Evolutionary conservation across 2,329 filamentous ascomycete species (phyloP).

Genomic region (Fusarium pseudocircinatum): DNA sequence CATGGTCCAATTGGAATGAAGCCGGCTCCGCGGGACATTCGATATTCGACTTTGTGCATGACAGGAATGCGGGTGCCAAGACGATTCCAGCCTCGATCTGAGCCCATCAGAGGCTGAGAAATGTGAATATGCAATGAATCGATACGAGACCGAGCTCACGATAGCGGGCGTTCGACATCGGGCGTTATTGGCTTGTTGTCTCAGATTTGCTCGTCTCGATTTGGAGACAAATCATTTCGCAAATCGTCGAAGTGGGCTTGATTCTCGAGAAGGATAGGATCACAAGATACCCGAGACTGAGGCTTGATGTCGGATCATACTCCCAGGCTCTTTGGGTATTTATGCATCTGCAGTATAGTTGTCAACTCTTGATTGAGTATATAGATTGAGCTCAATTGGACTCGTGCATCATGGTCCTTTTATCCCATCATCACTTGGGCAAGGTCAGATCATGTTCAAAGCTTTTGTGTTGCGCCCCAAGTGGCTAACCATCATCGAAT

Average conservation of each 20-base stretch:
- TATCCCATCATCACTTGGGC: neutral
- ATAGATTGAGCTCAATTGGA: neutral
- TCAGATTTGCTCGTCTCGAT: conserved; percentile 3
- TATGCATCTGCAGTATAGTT: neutral
- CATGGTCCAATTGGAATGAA: conserved; percentile 37
- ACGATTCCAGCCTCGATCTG: conserved; percentile 18
- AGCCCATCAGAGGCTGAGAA: conserved; percentile 13
- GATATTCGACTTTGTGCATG: conserved; percentile 32
- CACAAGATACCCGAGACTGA: conserved; percentile 1
- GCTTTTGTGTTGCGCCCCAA: neutral
- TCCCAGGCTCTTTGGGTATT: neutral
- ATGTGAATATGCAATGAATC: neutral
- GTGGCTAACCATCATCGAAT: neutral
- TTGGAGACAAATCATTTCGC: conserved; percentile 7
- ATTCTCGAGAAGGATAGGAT: neutral
- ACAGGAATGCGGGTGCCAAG: conserved; percentile 26
- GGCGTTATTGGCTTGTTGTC: conserved; percentile 1
- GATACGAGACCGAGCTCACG: neutral
- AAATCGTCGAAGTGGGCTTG: conserved; percentile 14
- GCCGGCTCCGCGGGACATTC: conserved; percentile 29
- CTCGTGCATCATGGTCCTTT: neutral
- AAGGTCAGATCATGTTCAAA: neutral
- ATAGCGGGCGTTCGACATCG: conserved; percentile 5
- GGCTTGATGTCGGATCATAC: neutral
- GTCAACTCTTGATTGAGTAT: neutral